Evolutionary conservation across 2,329 filamentous ascomycete species (phyloP), one percentile per base, ranked within the genome.

Genomic region (Berkeleyomyces rouxiae): DNA sequence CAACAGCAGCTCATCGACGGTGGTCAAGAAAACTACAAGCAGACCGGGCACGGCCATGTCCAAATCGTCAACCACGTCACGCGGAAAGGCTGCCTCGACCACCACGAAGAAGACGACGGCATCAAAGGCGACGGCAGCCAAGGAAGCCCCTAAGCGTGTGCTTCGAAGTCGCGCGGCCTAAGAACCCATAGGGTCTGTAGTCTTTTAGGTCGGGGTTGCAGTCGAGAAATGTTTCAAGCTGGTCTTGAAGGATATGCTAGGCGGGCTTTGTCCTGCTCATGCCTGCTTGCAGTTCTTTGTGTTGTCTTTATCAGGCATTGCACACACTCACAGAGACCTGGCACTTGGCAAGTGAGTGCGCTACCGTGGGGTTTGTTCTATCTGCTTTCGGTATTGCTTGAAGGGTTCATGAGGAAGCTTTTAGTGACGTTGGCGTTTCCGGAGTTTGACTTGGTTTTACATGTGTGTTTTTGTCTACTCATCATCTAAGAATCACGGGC

Each of bases 1-100:
- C 67, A 82, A 85, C 62, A 77, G 74, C 4, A 88, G 84, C 71
- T 80, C 79, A 11, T 79, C 81, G 6, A 87, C 85, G 0, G 82
- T 87, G 31, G 77, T 86, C 51, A 80, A 79, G 71, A 85, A 82
- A 70, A 72, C 74, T 2, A 71, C 71, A 16, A 63, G 61, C n/a
- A 49, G 61, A 43, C 61, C 61, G 7, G 71, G 76, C 1, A 69
- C 76, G 0, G 68, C 71, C 2, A 65, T 74, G 2, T 64, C 70
- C 1, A 83, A 80, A 70, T 62, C 57, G 5, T 59, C 46, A 7
- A 61, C 62, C 13, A 59, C 58, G 31, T 61, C 63, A 31, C 60
- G 63, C 10, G 60, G 57, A 3, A 79, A 77, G 69, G 79, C 78
- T 1, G 76, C 80, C 11, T 79, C 77, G 3, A 79, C 81, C 73